Percentiles rank a stretch among this genome's conserved stretches.
Conservation (phyloP, 495 filamentous ascomycete species). For the Aspergillus campestris region DNA sequence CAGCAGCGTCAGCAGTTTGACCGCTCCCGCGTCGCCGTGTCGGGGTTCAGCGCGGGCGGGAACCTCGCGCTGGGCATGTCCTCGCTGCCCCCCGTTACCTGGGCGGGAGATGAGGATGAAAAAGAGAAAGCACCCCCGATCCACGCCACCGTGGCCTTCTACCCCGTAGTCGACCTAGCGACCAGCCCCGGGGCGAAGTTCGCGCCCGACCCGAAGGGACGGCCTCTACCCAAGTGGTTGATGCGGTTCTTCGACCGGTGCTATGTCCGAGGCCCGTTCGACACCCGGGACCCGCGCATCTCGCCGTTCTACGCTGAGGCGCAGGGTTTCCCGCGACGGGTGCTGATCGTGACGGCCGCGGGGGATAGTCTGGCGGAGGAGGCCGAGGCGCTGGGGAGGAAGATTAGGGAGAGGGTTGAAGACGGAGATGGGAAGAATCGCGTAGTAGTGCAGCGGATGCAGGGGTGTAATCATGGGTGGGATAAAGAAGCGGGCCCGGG, state of each 20-base stretch:
- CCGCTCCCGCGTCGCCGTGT: conserved; percentile 26
- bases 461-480: conserved; percentile 33
- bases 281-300: conserved; percentile 36
- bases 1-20: conserved; percentile 26
- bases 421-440: neutral
- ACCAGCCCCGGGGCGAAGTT: conserved; percentile 13
- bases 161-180: conserved; percentile 31
- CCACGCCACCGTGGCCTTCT: conserved; percentile 31
- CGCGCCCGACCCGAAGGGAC: conserved; percentile 16
- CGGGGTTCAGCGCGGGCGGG: conserved; percentile 39
- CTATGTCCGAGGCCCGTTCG: conserved; percentile 22
- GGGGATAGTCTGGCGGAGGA: conserved; percentile 34
- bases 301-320: conserved; percentile 34
- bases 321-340: conserved; percentile 28
- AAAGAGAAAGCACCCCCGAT: conserved; percentile 12
- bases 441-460: conserved; percentile 35
- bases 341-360: conserved; percentile 37
- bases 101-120: no score
- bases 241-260: conserved; percentile 24
- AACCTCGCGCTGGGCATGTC: conserved; percentile 34
- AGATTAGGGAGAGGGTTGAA: conserved; percentile 18
- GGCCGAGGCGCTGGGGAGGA: conserved; percentile 31
- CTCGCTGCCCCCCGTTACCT: conserved; percentile 2
- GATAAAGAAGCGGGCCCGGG: conserved; percentile 22
- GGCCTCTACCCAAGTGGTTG: conserved; percentile 16